Evolutionary conservation across 148 eudicot species (phyloP).

Genomic region (Rhododendron ovatum): DNA sequence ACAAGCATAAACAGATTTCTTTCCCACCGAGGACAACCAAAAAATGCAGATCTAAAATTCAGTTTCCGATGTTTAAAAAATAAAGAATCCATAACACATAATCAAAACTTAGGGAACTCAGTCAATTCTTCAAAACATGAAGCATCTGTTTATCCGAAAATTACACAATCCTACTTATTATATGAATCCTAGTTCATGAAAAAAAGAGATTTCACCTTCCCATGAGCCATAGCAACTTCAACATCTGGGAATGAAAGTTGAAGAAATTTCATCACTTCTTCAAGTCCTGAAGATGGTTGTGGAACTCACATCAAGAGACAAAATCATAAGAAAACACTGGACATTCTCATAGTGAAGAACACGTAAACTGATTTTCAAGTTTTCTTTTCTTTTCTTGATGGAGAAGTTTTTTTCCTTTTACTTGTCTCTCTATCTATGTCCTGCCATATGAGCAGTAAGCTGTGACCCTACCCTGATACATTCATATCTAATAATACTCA

Average conservation of each 20-base stretch:
- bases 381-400: not conserved
- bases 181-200: not conserved
- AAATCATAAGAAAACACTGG: not conserved
- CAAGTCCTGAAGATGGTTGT: constrained; percentile 58
- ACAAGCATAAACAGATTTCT: not conserved
- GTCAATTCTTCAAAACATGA: constrained; percentile 4
- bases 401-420: not conserved
- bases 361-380: not conserved
- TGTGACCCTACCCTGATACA: not conserved
- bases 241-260: constrained; percentile 63
- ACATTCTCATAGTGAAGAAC: not conserved
- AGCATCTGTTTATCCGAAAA: not conserved
- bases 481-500: not conserved
- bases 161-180: not conserved
- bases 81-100: not conserved
- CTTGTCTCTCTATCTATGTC: not conserved
- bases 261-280: constrained; percentile 71
- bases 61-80: not conserved
- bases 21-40: not conserved
- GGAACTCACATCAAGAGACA: constrained; percentile 7
- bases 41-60: not conserved
- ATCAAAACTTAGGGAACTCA: not conserved
- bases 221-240: constrained; percentile 92
- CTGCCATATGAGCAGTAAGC: not conserved
- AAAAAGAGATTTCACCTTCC: constrained; percentile 51